Base-by-base conservation (phyloP, 768 basidiomycete genomes). In the Russula emetica region DNA sequence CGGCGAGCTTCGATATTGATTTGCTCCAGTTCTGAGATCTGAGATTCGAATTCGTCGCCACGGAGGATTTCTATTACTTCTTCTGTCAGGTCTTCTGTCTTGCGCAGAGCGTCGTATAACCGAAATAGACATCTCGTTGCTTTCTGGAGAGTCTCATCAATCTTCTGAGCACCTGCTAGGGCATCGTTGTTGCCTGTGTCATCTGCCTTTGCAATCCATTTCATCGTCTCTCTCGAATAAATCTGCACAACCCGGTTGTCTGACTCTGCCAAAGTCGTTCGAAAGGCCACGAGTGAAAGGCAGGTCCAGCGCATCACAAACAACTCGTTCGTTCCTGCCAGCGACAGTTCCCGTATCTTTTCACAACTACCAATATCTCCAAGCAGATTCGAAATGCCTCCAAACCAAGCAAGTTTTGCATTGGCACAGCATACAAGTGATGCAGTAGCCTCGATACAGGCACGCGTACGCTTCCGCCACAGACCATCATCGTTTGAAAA, bases 251-350 rank as follows among this genome's bases (percentile, higher is more conserved):
- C 8, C 22, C 32, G 6, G 13, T 24, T 16, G 10, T 13, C 9
- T 14, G 22, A 6, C 24, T 13, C 9, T 14, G 22, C 11, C 24
- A 67, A 32, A 16, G 54, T 22, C 38, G 44, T 30, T 32, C 51
- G 66, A 44, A 52, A 58, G n/a, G 49, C 50, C 58, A 67, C 22
- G 30, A 67, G 24, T 7, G 66, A 50, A 59, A 67, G 55, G 30
- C 54, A 67, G 28, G 55, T 67, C 66, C 66, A 67, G 45, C 59
- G 62, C 3, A 20, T 42, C 16, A 55, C 55, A 16, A 55, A 55
- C 22, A 14, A 10, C 10, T 32, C 22, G 24, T 55, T 38, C 16
- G 0, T 28, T 7, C 16, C 55, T 20, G 26, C 36, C 20, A 44
- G 34, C 14, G 56, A 53, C 47, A 26, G 22, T 20, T 44, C 32